Evolutionary conservation across 1,284 basidiomycete genomes (phyloP).

Genomic region (Puccinia coronata): DNA sequence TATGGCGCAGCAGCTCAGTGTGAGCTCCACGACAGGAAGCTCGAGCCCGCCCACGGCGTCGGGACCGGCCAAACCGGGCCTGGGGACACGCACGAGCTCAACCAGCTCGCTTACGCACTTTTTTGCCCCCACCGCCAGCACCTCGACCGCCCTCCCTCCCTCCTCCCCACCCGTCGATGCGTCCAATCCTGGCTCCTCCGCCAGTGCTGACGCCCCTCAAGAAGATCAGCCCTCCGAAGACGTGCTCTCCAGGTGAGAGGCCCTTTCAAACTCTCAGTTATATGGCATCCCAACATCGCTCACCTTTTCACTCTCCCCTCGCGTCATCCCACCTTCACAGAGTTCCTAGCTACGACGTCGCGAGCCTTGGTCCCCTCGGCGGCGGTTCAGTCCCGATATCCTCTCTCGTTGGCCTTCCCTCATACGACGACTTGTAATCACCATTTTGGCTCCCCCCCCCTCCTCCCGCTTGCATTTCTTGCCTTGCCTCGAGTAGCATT

Average conservation of each 20-base stretch:
- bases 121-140: not conserved
- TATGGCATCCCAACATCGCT: not conserved
- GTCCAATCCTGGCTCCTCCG: not conserved
- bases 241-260: slow-evolving; percentile 32
- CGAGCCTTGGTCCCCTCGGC: slow-evolving; percentile 77
- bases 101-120: slow-evolving; percentile 14
- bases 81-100: not conserved
- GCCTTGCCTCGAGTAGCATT: not conserved
- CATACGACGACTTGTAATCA: slow-evolving; percentile 35
- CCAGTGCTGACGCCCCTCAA: not conserved
- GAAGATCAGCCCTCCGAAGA: not conserved
- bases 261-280: no score
- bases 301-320: not conserved
- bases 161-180: not conserved
- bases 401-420: slow-evolving; percentile 33
- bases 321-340: not conserved
- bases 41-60: not conserved
- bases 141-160: not conserved
- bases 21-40: not conserved
- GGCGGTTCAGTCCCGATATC: slow-evolving; percentile 75
- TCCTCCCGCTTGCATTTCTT: not conserved
- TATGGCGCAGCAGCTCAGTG: slow-evolving; percentile 17
- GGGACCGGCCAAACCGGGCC: not conserved
- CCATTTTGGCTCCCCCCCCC: not conserved
- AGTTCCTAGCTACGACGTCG: slow-evolving; percentile 77